Evolutionary conservation across 495 filamentous ascomycete species (phyloP).

Genomic region (Aspergillus funiculosus): DNA sequence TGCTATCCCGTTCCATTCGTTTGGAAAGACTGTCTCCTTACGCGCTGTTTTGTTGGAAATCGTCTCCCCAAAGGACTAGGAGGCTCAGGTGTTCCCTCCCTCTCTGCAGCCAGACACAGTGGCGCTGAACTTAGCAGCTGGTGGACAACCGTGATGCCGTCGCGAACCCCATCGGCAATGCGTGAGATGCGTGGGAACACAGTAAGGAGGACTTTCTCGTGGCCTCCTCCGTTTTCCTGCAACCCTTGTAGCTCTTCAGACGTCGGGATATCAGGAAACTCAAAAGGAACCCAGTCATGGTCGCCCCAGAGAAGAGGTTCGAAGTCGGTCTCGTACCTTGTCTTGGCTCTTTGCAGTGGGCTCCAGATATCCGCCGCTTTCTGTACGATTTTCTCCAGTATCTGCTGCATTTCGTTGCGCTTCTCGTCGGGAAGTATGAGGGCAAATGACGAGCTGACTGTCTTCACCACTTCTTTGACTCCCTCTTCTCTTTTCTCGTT

Average conservation of each 20-base stretch:
- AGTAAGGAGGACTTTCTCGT: not conserved
- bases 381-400: constrained; percentile 15
- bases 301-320: constrained; percentile 8
- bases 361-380: constrained; percentile 17
- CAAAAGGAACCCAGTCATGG: constrained; percentile 9
- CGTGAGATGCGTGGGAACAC: constrained; percentile 5
- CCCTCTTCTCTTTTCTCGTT: constrained; percentile 2
- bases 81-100: not conserved
- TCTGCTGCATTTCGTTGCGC: constrained; percentile 7
- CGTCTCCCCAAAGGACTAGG: too few species aligned
- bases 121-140: constrained; percentile 1
- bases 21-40: too few species aligned
- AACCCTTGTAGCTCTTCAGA: not conserved
- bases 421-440: constrained; percentile 15
- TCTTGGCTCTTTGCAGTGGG: constrained; percentile 11
- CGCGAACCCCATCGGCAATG: not conserved
- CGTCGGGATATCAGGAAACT: constrained; percentile 3
- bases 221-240: not conserved
- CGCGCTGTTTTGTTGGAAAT: too few species aligned
- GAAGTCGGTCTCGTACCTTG: constrained; percentile 20
- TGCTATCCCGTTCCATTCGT: too few species aligned
- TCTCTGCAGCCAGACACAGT: not conserved
- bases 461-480: constrained; percentile 10
- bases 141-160: not conserved
- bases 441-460: constrained; percentile 9